phyloP scores from a whole-genome alignment of 2,329 filamentous ascomycete species.

The Fusarium nygamai region DNA sequence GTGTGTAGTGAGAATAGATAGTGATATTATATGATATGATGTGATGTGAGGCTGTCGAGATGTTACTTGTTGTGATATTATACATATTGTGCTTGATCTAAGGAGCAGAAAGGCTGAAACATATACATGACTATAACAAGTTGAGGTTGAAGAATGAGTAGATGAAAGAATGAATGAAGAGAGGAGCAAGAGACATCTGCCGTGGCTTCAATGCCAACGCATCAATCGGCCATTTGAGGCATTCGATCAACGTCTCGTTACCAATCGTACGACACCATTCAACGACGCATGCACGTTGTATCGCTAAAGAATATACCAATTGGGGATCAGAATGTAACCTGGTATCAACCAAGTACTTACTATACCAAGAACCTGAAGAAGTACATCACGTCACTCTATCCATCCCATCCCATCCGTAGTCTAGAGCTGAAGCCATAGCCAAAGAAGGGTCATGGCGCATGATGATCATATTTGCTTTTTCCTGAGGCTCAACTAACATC shows the following conservation, averaged over 20 bases:
- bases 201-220: slow-evolving; percentile 38
- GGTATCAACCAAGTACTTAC: neutral
- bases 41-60: neutral
- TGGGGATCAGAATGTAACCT: neutral
- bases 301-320: neutral
- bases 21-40: neutral
- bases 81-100: neutral
- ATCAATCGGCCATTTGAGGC: slow-evolving; percentile 38
- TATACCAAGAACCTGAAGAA: neutral
- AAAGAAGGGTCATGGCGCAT: slow-evolving; percentile 11
- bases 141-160: neutral
- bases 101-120: neutral
- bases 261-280: slow-evolving; percentile 40
- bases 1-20: neutral
- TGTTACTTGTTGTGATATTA: neutral
- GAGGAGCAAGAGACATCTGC: neutral
- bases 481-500: slow-evolving; percentile 7
- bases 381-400: neutral
- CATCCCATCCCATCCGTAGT: neutral
- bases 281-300: neutral
- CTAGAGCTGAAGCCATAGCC: slow-evolving; percentile 8
- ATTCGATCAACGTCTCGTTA: slow-evolving; percentile 14
- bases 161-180: neutral
- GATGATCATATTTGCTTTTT: slow-evolving; percentile 10
- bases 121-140: neutral